Conservation (phyloP, 2,329 filamentous ascomycete species). For the Colletotrichum phormii region DNA sequence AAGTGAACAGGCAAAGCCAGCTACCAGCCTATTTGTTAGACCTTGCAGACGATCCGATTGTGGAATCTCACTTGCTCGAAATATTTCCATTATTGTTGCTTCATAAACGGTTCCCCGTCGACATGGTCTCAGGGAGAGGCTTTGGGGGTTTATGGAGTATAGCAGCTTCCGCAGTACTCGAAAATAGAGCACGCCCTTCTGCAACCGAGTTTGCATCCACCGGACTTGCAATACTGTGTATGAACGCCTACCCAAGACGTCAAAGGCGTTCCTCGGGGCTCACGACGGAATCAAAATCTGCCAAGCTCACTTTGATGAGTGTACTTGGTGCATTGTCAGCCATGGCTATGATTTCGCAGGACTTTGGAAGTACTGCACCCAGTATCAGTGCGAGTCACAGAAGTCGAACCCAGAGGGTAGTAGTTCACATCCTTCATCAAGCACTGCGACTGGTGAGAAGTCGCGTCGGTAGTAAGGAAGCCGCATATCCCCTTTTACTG, state of each 20-base stretch:
- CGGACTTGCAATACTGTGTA: constrained; percentile 13
- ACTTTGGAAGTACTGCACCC: not conserved
- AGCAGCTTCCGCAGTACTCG: constrained; percentile 14
- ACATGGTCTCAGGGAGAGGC: not conserved
- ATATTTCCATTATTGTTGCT: constrained; percentile 9
- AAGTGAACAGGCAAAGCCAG: not conserved
- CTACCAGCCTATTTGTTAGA: constrained; percentile 48
- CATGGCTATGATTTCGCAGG: constrained; percentile 39
- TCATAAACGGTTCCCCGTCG: not conserved
- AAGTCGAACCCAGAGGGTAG: not conserved
- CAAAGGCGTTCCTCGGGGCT: not conserved
- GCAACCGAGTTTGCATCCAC: constrained; percentile 19
- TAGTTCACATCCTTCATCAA: constrained; percentile 25
- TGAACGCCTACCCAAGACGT: not conserved
- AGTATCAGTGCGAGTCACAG: too few relatives aligned
- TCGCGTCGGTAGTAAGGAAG: constrained; percentile 1
- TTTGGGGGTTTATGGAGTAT: constrained; percentile 25
- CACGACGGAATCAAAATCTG: not conserved
- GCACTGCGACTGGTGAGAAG: constrained; percentile 11
- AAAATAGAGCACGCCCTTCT: constrained; percentile 2
- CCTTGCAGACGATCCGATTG: constrained; percentile 31
- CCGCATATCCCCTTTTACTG: constrained; percentile 19
- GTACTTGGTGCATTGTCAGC: constrained; percentile 46
- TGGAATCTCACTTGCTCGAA: constrained; percentile 5
- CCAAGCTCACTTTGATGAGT: constrained; percentile 40